Evolutionary conservation across 2,329 filamentous ascomycete species (phyloP), one percentile per base, ranked within the genome.

Genomic region (Alternaria sp.): DNA sequence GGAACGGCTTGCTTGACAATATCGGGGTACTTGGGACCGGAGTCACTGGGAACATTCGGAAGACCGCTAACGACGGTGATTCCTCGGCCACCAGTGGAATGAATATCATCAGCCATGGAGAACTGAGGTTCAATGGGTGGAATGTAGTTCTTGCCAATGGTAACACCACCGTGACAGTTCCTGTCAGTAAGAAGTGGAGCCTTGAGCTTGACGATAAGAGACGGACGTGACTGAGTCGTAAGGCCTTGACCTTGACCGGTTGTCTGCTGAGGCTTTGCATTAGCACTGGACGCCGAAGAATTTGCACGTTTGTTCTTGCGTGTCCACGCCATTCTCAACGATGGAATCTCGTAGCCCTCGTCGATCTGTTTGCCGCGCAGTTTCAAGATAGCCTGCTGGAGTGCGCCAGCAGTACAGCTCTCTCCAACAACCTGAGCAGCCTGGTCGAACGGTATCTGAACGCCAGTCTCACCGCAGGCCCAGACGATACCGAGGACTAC

Each of bases 351-450:
- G 46, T 65, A 44, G 26, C 73, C 72, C 24, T 68, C 68, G 14
- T 57, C 64, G 39, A 67, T 57, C 26, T 68, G 63, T 49, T 70
- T 71, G 22, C 43, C 26, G 11, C 69, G 67, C 9, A 75, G 56
- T 64, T 78, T 77, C 44, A 77, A 64, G 32, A 77, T 57, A 26
- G 75, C 74, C 57, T 78, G 75, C 51, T 78, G 74, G 20, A 78
- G 52, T 14, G 73, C 74, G 30, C 70, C 61, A 3, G 66, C 68
- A 16, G 74, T 72, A 42, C 70, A 72, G 16, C 46, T 62, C 20
- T 61, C 48, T 16, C 65, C 60, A 5, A 77, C 66, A 7, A 72
- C 12, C 32, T 69, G 63, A 9, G 75, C 73, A 30, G 71, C 73
- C 54, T 71, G 65, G 4, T 67, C 68, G 43, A 75, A 78, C 4